Evolutionary conservation across 192 early-diverging fungal genomes (phyloP).

Genomic region (Phlyctochytrium planicorne): DNA sequence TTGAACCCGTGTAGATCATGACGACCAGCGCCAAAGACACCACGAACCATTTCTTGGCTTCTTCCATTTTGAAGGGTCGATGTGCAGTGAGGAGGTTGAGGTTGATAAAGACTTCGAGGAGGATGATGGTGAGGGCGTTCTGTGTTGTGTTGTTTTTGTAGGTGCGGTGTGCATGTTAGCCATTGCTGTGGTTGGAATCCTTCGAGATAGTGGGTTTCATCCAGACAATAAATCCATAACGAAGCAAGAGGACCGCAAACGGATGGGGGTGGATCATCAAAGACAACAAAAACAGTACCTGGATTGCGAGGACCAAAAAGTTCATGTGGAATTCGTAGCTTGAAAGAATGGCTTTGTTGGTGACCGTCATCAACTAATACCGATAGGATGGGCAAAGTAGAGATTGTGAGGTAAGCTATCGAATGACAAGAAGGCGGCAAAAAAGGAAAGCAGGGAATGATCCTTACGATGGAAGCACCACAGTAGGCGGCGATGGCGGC

Average conservation of each 20-base stretch:
- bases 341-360: constrained; percentile 56
- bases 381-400: background rate
- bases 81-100: constrained; percentile 28
- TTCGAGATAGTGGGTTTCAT: too few species aligned
- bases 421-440: background rate
- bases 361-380: constrained; percentile 52
- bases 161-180: too few species aligned
- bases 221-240: too few species aligned
- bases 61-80: constrained; percentile 21
- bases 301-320: constrained; percentile 54
- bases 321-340: constrained; percentile 50
- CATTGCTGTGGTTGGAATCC: too few species aligned
- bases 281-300: constrained; percentile 25
- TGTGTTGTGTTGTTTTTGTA: constrained; percentile 8
- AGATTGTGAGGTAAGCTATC: background rate
- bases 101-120: constrained; percentile 48
- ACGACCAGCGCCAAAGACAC: constrained; percentile 81
- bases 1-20: constrained; percentile 98
- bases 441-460: background rate
- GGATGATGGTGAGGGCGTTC: constrained; percentile 27
- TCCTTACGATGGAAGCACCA: constrained; percentile 70
- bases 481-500: constrained; percentile 86
- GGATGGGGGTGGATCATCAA: too few species aligned
- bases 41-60: constrained; percentile 64
- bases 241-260: too few species aligned